Conservation (phyloP, 768 basidiomycete genomes). For the Cubamyces sp. region DNA sequence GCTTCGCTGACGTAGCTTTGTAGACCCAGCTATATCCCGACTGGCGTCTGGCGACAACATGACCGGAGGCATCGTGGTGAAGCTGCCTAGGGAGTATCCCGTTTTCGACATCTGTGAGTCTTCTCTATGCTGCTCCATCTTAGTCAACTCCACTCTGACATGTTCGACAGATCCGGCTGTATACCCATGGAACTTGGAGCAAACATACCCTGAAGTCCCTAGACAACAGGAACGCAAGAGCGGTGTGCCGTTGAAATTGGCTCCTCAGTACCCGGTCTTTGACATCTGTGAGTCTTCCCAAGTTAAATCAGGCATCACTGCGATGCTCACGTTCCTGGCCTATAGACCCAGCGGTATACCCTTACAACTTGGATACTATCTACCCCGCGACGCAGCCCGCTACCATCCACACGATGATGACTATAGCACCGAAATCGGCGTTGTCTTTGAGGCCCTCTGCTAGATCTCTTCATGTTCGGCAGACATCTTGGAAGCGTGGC, state of each 20-base stretch:
- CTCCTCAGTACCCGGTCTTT: constrained; percentile 22
- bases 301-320: no score
- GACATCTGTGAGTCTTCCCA: constrained; percentile 25
- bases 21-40: constrained; percentile 13
- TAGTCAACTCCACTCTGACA: background rate
- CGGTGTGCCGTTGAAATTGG: constrained; percentile 11
- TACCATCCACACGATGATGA: background rate
- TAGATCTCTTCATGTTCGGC: constrained; percentile 15
- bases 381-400: constrained; percentile 21
- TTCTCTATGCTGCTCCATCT: background rate
- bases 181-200: constrained; percentile 22
- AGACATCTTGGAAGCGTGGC: constrained; percentile 13
- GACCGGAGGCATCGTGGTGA: background rate
- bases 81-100: constrained; percentile 19
- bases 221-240: no score
- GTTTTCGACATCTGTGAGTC: constrained; percentile 28
- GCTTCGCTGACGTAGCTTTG: background rate
- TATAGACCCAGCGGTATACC: constrained; percentile 32
- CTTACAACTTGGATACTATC: constrained; percentile 24
- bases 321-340: background rate
- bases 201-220: constrained; percentile 14
- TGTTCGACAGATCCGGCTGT: constrained; percentile 20
- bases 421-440: background rate
- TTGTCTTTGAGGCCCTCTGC: constrained; percentile 2
- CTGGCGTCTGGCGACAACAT: no score